These are phyloP conservation scores for Solanum chaucha DNA, from an alignment of 257 asterid species.

Conservation along the genomic window DNA sequence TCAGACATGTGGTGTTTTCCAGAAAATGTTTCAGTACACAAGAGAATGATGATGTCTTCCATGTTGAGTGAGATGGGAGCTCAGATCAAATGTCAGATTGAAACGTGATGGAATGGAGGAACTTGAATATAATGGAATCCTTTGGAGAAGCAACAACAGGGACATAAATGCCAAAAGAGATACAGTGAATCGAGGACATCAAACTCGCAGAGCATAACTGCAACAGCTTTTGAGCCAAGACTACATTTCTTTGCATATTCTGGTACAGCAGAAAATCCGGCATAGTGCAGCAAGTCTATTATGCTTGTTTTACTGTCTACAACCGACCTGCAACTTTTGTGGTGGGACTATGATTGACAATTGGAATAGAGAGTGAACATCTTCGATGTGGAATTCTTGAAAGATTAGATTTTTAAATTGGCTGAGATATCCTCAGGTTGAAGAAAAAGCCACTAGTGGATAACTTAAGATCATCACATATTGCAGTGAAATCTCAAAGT, in stretches of 20 bases:
- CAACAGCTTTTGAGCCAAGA: background rate
- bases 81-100: constrained; percentile 13
- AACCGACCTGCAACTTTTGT: background rate
- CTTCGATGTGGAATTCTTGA: background rate
- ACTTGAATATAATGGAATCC: background rate
- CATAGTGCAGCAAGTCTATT: background rate
- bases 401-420: background rate
- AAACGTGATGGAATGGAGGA: background rate
- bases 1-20: background rate
- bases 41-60: constrained; percentile 17
- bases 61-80: constrained; percentile 21
- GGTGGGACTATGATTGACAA: background rate
- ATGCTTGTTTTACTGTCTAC: background rate
- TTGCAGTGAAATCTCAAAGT: background rate
- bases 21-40: constrained; percentile 6
- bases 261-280: background rate
- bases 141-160: background rate
- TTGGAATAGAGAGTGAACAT: background rate
- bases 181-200: background rate
- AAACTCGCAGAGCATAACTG: background rate
- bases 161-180: background rate
- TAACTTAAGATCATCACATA: background rate
- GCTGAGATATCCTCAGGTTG: background rate
- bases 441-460: background rate
- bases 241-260: background rate